Percentiles rank a stretch among this genome's conserved stretches.
Evolutionary conservation across 495 filamentous ascomycete genomes (phyloP).

Genomic region (Schizothecium vesticola): DNA sequence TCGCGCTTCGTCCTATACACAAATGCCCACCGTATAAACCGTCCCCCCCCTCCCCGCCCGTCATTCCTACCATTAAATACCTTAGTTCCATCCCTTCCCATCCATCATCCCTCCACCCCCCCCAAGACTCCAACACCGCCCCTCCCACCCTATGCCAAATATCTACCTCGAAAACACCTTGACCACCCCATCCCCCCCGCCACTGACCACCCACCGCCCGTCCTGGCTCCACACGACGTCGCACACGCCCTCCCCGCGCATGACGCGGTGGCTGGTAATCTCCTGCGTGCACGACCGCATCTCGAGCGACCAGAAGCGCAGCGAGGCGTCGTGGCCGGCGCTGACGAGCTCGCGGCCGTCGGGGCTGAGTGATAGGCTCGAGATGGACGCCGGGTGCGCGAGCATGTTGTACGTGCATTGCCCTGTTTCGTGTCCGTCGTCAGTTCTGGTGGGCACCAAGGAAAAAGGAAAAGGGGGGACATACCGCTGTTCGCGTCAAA

Average conservation of each 20-base stretch:
- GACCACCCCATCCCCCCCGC: slow-evolving; percentile 91
- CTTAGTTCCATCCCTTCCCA: not conserved
- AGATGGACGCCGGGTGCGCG: slow-evolving; percentile 88
- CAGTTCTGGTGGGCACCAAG: not conserved
- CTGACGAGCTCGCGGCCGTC: slow-evolving; percentile 93
- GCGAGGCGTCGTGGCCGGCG: slow-evolving; percentile 87
- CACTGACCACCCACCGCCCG: slow-evolving; percentile 88
- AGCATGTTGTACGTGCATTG: slow-evolving; percentile 99
- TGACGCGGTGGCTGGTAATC: slow-evolving; percentile 79
- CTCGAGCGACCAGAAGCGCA: slow-evolving; percentile 97
- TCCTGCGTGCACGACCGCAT: slow-evolving; percentile 91
- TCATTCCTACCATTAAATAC: not conserved
- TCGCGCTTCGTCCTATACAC: not conserved
- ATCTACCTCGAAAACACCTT: slow-evolving; percentile 75
- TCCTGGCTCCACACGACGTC: slow-evolving; percentile 91
- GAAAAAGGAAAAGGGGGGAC: slow-evolving; percentile 29
- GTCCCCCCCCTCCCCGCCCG: not conserved
- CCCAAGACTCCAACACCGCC: not conserved
- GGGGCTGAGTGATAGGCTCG: slow-evolving; percentile 81
- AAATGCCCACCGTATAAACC: not conserved
- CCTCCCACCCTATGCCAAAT: no score
- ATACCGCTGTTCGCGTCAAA: slow-evolving; percentile 98
- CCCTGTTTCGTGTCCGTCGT: slow-evolving; percentile 53
- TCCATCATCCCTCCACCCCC: no score
- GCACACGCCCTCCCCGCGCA: slow-evolving; percentile 94